Conservation (phyloP, 2,329 filamentous ascomycete genomes). For the Ophioceras dolichostomum region DNA sequence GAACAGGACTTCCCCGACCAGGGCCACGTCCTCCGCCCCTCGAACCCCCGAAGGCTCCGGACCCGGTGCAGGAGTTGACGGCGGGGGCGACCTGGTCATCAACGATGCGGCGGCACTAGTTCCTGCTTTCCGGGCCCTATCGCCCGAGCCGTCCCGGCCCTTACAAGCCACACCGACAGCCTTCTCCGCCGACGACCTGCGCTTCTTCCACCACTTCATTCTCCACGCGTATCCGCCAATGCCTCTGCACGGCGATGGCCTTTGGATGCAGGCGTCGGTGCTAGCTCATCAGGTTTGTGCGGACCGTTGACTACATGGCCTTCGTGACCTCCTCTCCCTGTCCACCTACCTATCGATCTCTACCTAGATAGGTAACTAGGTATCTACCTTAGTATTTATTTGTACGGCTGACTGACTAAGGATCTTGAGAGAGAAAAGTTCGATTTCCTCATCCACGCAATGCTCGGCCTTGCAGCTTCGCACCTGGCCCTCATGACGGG, state of each 20-base stretch:
- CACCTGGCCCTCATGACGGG: constrained; percentile 18
- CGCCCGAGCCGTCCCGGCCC: constrained; percentile 8
- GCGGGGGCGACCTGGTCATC: not conserved
- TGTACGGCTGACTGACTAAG: no score
- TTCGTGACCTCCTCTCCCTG: not conserved
- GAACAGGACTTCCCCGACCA: no score
- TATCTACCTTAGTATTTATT: no score
- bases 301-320: not conserved
- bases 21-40: no score
- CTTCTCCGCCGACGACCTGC: constrained; percentile 31
- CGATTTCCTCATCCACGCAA: constrained; percentile 27
- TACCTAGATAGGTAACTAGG: no score
- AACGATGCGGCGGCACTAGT: no score
- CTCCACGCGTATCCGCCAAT: constrained; percentile 28
- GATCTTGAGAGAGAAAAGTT: no score
- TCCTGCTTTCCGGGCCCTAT: no score
- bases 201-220: constrained; percentile 41
- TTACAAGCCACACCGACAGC: constrained; percentile 8
- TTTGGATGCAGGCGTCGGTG: constrained; percentile 23
- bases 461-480: constrained; percentile 26
- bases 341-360: no score
- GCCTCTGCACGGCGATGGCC: constrained; percentile 19
- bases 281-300: constrained; percentile 21
- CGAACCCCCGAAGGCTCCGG: no score
- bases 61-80: not conserved